Percentiles rank a stretch among this genome's conserved stretches.
These are phyloP conservation scores for Dicorynia guianensis DNA, from an alignment of 306 rosid genomes.

Conservation along the genomic window DNA sequence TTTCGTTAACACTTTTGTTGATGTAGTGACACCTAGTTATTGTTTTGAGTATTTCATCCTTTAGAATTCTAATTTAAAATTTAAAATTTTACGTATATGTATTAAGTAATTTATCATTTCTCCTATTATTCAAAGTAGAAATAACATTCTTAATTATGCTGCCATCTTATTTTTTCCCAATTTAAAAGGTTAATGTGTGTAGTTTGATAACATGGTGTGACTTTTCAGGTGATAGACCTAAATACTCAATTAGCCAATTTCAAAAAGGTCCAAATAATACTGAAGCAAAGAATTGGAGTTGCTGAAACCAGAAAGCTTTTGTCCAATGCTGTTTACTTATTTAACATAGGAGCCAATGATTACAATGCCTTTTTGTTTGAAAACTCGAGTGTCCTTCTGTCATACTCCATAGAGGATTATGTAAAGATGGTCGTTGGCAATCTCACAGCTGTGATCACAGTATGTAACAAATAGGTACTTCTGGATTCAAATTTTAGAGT, in stretches of 20 bases:
- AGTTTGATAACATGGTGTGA: constrained; percentile 29
- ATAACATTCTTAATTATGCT: too few species aligned
- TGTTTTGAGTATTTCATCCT: too few species aligned
- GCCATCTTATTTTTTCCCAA: too few species aligned
- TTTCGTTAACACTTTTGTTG: too few species aligned
- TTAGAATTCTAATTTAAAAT: too few species aligned
- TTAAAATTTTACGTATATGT: too few species aligned
- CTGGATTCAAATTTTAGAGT: not conserved
- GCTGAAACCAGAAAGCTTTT: constrained; percentile 42
- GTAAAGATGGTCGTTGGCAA: constrained; percentile 58
- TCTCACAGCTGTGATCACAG: constrained; percentile 53
- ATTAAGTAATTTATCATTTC: too few species aligned
- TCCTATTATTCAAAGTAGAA: too few species aligned
- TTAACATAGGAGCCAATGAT: constrained; percentile 67
- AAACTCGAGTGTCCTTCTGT: constrained; percentile 43
- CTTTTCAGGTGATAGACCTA: constrained; percentile 56
- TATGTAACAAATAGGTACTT: constrained; percentile 14
- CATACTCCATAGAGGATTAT: constrained; percentile 40
- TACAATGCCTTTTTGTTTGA: constrained; percentile 47
- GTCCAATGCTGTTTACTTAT: constrained; percentile 59
- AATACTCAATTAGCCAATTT: constrained; percentile 50
- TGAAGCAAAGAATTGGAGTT: constrained; percentile 45
- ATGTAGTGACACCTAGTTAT: too few species aligned
- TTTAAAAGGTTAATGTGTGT: not conserved
- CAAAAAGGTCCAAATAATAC: constrained; percentile 45